Evolutionary conservation across 345 rosid genomes (phyloP).

Genomic region (Salix brachista): DNA sequence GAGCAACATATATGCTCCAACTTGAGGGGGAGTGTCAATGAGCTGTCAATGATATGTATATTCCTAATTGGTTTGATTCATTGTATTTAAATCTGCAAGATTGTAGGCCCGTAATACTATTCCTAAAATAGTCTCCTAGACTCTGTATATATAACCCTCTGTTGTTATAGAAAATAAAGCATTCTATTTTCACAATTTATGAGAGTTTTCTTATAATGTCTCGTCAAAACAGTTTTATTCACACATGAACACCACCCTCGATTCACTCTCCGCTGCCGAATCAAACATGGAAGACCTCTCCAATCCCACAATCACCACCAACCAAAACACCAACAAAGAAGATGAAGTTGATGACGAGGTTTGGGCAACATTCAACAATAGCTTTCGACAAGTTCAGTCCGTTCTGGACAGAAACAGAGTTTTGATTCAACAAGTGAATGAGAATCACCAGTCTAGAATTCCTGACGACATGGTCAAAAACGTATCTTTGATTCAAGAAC

Average conservation of each 20-base stretch:
- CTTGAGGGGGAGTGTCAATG: neutral
- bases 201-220: neutral
- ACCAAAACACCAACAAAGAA: slow-evolving; percentile 14
- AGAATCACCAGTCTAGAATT: slow-evolving; percentile 72
- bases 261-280: slow-evolving; percentile 15
- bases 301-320: slow-evolving; percentile 23
- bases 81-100: neutral
- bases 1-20: neutral
- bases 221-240: neutral
- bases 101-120: neutral
- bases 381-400: slow-evolving; percentile 62
- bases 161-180: no score
- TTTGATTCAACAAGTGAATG: slow-evolving; percentile 82
- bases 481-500: slow-evolving; percentile 82
- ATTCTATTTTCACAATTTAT: no score
- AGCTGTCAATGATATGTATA: neutral
- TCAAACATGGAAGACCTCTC: slow-evolving; percentile 25
- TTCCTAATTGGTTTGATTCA: neutral
- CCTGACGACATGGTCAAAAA: slow-evolving; percentile 85
- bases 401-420: slow-evolving; percentile 77
- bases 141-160: no score
- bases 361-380: slow-evolving; percentile 52
- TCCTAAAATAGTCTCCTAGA: no score
- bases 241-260: slow-evolving; percentile 6
- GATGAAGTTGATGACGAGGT: slow-evolving; percentile 51